Percentiles rank a stretch among this genome's conserved stretches.
Evolutionary conservation across 352 stramenopile genomes (phyloP).

Genomic region (Hyaloperonospora brassicae): DNA sequence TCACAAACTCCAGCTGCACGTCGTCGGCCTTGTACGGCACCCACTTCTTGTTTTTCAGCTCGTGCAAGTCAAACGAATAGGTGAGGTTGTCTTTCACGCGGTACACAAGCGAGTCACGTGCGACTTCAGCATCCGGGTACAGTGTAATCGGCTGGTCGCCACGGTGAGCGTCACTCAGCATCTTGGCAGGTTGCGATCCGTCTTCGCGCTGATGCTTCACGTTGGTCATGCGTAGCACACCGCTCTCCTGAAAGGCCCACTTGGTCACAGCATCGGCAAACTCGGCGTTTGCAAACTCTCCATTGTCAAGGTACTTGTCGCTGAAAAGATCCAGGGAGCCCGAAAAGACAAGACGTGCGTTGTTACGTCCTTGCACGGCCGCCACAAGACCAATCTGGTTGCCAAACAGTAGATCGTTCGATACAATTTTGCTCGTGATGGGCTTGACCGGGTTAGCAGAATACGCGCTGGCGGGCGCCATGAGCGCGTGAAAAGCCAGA

Average conservation of each 20-base stretch:
- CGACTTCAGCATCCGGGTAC: conserved; percentile 82
- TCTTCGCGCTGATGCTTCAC: conserved; percentile 82
- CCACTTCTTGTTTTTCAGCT: conserved; percentile 78
- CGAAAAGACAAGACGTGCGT: conserved; percentile 82
- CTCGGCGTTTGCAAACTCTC: conserved; percentile 55
- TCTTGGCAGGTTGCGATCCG: conserved; percentile 73
- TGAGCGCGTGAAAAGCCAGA: conserved; percentile 70
- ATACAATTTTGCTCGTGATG: conserved; percentile 49
- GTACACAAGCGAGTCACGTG: conserved; percentile 88
- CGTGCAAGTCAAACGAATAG: conserved; percentile 86
- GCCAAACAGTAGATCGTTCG: conserved; percentile 59
- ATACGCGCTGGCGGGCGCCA: conserved; percentile 73
- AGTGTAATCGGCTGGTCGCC: conserved; percentile 84
- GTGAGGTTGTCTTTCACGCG: conserved; percentile 91
- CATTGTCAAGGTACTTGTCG: conserved; percentile 70
- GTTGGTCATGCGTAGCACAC: conserved; percentile 83
- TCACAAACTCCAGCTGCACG: conserved; percentile 92
- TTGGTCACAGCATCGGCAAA: conserved; percentile 69
- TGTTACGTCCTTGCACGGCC: conserved; percentile 86
- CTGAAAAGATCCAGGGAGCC: conserved; percentile 86
- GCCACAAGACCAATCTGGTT: conserved; percentile 77
- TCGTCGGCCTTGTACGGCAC: conserved; percentile 69
- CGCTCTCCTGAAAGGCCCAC: conserved; percentile 85
- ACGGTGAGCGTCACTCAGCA: conserved; percentile 84
- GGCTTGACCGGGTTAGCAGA: conserved; percentile 71